Conservation (phyloP, 345 rosid species). For the Raphanus raphanistrum region DNA sequence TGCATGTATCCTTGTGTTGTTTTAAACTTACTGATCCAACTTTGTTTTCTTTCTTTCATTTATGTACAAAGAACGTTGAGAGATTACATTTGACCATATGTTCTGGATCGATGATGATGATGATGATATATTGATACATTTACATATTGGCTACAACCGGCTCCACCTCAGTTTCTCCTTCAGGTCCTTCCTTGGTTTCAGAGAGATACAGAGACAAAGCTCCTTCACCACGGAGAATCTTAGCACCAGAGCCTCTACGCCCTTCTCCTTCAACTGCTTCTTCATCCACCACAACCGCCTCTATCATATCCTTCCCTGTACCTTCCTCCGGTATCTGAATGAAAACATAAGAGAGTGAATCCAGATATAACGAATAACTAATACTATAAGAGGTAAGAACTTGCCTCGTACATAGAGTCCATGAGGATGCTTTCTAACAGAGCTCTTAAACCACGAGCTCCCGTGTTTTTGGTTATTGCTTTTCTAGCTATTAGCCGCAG, state of each 20-base stretch:
- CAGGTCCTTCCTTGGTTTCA: constrained; percentile 48
- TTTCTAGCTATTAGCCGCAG: constrained; percentile 78
- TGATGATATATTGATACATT: constrained; percentile 5
- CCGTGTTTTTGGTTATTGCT: constrained; percentile 85
- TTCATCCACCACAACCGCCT: constrained; percentile 88
- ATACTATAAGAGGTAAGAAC: background rate
- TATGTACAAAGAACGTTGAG: constrained; percentile 53
- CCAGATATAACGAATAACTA: no score
- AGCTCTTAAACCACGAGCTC: constrained; percentile 90
- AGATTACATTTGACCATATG: constrained; percentile 27
- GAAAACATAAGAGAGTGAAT: background rate
- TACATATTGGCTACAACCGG: constrained; percentile 88
- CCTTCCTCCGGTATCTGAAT: constrained; percentile 31
- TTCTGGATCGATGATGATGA: background rate
- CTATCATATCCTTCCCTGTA: constrained; percentile 67
- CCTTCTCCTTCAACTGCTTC: constrained; percentile 70
- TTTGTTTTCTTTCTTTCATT: constrained; percentile 28
- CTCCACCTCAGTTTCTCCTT: constrained; percentile 70
- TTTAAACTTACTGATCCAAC: constrained; percentile 3
- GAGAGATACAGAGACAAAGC: constrained; percentile 71
- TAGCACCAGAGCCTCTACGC: constrained; percentile 59
- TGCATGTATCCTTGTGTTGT: constrained; percentile 19
- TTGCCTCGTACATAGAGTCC: constrained; percentile 99
- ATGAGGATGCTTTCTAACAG: constrained; percentile 83
- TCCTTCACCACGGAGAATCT: constrained; percentile 83